Conservation (phyloP, 73 alveolate genomes). For the Strombidium stylifer region DNA sequence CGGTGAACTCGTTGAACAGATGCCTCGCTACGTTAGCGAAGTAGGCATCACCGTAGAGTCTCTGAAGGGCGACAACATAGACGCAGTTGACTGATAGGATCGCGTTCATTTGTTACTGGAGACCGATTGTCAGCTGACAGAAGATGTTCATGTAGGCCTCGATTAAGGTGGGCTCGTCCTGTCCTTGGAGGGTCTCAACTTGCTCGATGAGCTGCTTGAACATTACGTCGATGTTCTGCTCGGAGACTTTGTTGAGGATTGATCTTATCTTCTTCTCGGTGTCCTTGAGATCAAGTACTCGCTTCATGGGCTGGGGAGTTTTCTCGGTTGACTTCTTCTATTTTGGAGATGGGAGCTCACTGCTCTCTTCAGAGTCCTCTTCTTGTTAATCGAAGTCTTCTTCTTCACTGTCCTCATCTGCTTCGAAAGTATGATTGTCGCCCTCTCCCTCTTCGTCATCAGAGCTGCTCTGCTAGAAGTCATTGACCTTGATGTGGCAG, state of each 20-base stretch:
- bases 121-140: conserved; percentile 2
- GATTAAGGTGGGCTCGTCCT: conserved; percentile 10
- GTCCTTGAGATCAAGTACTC: not conserved
- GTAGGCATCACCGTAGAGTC: conserved; percentile 35
- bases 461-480: not conserved
- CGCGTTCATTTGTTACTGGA: conserved; percentile 23
- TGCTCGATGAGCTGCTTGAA: conserved; percentile 8
- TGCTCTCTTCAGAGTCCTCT: not conserved
- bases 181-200: not conserved
- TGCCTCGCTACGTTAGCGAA: conserved; percentile 28
- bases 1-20: conserved; percentile 15
- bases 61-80: conserved; percentile 37
- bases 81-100: conserved; percentile 54
- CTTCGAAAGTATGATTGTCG: not conserved
- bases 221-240: conserved; percentile 45
- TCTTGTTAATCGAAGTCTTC: conserved; percentile 12
- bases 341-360: not conserved
- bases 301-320: not conserved
- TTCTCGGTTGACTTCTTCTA: not conserved
- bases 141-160: conserved; percentile 25
- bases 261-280: conserved; percentile 28
- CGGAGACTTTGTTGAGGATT: conserved; percentile 43
- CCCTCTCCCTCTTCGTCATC: conserved; percentile 11
- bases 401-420: not conserved
- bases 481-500: conserved; percentile 1